Percentiles rank a stretch among this genome's conserved stretches.
Evolutionary conservation across 805 yeast species (phyloP).

Genomic region (Wickerhamiella parazyma): DNA sequence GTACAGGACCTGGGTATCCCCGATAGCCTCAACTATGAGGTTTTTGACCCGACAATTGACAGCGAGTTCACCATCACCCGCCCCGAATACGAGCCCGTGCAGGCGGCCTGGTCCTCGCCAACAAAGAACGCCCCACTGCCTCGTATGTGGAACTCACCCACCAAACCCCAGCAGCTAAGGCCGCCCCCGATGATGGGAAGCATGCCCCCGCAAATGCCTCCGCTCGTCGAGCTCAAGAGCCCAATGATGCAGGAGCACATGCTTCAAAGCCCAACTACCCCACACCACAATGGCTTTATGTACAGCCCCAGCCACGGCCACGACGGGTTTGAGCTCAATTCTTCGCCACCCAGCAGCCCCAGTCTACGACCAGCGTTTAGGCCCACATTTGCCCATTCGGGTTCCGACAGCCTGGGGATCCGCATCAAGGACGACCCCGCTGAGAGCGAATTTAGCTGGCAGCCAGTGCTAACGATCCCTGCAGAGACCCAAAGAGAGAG

Average conservation of each 20-base stretch:
- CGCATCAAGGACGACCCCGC: not conserved
- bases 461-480: conserved; percentile 27
- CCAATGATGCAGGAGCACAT: not conserved
- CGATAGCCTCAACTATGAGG: not conserved
- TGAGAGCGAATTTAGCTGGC: conserved; percentile 29
- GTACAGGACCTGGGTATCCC: conserved; percentile 57
- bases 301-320: not conserved
- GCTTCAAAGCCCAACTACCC: not conserved
- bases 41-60: not conserved
- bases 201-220: not conserved
- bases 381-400: not conserved
- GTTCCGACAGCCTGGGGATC: not conserved
- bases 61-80: conserved; percentile 4
- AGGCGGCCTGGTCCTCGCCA: conserved; percentile 5
- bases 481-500: conserved; percentile 22
- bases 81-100: conserved; percentile 2
- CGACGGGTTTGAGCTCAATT: not conserved
- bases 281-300: not conserved
- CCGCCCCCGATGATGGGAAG: not conserved
- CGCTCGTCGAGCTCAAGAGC: not conserved
- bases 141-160: not conserved
- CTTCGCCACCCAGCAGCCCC: conserved; percentile 19
- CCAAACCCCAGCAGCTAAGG: not conserved
- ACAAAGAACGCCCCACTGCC: conserved; percentile 2
- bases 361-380: not conserved